Percentiles rank a stretch among this genome's conserved stretches.
These are phyloP conservation scores for Mycena galericulata DNA, from an alignment of 768 basidiomycete species.

Conservation along the genomic window DNA sequence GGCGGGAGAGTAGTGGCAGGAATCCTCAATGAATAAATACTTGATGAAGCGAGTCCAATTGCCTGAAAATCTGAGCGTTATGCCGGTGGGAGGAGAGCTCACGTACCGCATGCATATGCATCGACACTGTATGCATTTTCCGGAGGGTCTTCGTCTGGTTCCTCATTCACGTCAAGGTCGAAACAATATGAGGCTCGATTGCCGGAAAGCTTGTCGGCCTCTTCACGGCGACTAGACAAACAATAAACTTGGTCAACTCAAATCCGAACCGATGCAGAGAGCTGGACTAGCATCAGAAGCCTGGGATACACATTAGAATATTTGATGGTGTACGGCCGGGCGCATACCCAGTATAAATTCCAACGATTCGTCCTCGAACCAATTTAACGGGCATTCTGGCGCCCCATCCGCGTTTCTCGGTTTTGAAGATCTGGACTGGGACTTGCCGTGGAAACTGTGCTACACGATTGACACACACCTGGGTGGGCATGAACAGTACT, in stretches of 20 bases:
- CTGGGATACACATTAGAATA: slow-evolving; percentile 40
- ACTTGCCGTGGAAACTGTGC: slow-evolving; percentile 56
- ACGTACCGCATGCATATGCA: slow-evolving; percentile 62
- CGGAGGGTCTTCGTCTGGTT: slow-evolving; percentile 46
- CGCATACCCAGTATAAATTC: slow-evolving; percentile 75
- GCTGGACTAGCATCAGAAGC: slow-evolving; percentile 56
- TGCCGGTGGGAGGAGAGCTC: not conserved
- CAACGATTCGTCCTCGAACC: slow-evolving; percentile 55
- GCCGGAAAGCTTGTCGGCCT: slow-evolving; percentile 51
- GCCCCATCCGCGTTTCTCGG: slow-evolving; percentile 59
- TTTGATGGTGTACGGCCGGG: not conserved
- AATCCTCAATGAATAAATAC: slow-evolving; percentile 35
- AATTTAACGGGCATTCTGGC: slow-evolving; percentile 50
- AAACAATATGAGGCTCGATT: slow-evolving; percentile 64
- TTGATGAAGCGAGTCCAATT: slow-evolving; percentile 83
- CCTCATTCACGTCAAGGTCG: slow-evolving; percentile 71
- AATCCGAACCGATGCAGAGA: not conserved
- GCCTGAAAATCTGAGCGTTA: slow-evolving; percentile 51
- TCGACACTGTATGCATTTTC: slow-evolving; percentile 66
- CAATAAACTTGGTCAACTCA: not conserved
- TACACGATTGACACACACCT: slow-evolving; percentile 56
- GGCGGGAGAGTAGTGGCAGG: not conserved
- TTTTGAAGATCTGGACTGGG: slow-evolving; percentile 61
- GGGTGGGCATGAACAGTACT: slow-evolving; percentile 40
- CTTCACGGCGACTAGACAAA: slow-evolving; percentile 55